Conservation (phyloP, 768 basidiomycete genomes). For the Leccinum imitatum region DNA sequence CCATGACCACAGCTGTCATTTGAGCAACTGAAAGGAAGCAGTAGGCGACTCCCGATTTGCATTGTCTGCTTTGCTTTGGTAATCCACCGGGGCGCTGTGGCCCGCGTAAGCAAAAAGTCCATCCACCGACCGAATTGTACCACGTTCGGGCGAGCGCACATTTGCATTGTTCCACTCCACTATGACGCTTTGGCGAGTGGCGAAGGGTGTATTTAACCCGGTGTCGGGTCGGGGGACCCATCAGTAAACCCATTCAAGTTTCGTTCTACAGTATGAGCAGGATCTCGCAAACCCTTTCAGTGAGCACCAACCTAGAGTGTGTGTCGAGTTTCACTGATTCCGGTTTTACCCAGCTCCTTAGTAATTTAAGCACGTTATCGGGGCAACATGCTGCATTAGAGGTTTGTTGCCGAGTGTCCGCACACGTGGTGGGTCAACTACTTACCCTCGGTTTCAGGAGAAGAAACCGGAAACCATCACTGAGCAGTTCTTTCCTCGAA, state of each 20-base stretch:
- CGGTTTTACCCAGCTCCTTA: constrained; percentile 22
- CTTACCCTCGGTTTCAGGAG: constrained; percentile 15
- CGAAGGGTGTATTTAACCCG: constrained; percentile 26
- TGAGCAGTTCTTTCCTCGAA: constrained; percentile 31
- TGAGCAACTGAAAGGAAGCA: background rate
- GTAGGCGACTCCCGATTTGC: constrained; percentile 7
- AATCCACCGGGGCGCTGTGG: background rate
- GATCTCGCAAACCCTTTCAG: constrained; percentile 32
- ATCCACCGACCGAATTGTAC: constrained; percentile 11
- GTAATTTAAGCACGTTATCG: constrained; percentile 23
- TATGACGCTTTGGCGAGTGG: constrained; percentile 27
- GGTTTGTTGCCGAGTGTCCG: constrained; percentile 16
- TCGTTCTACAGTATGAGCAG: constrained; percentile 26
- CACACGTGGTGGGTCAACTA: constrained; percentile 8
- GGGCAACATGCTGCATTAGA: constrained; percentile 12
- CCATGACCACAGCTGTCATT: constrained; percentile 8
- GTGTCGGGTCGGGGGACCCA: background rate
- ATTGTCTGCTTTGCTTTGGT: constrained; percentile 12
- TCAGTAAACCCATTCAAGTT: background rate
- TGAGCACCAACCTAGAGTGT: constrained; percentile 13
- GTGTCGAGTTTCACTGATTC: background rate
- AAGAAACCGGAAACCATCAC: constrained; percentile 21
- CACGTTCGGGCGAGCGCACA: constrained; percentile 7
- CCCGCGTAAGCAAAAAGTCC: constrained; percentile 15
- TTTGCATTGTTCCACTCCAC: constrained; percentile 25